phyloP scores from a whole-genome alignment of 2,329 filamentous ascomycete genomes.

The Fusarium papillatum region DNA sequence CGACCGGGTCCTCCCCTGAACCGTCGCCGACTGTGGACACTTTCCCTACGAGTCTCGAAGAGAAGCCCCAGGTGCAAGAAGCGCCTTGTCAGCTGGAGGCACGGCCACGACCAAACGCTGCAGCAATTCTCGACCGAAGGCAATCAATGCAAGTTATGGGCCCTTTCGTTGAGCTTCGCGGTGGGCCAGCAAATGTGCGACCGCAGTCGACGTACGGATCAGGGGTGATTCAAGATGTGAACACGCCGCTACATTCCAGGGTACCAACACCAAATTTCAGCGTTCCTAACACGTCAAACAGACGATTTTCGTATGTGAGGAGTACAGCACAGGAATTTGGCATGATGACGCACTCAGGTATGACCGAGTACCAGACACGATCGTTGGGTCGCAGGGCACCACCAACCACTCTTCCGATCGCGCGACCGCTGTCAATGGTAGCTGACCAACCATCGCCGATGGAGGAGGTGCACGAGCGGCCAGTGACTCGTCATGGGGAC shows the following conservation, averaged over 20 bases:
- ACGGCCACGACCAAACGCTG: conserved; percentile 64
- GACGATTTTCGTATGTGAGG: conserved; percentile 59
- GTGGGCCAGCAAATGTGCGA: conserved; percentile 41
- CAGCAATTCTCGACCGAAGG: conserved; percentile 63
- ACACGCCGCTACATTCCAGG: background rate
- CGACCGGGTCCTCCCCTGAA: conserved; percentile 65
- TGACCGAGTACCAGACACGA: conserved; percentile 28
- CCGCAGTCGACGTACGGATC: conserved; percentile 39
- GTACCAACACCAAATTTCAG: conserved; percentile 65
- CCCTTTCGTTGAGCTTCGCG: conserved; percentile 57
- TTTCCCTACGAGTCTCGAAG: conserved; percentile 51
- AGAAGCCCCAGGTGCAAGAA: conserved; percentile 37
- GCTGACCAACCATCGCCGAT: conserved; percentile 63
- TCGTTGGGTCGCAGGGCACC: conserved; percentile 44
- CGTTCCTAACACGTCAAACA: conserved; percentile 60
- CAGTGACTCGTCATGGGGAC: conserved; percentile 46
- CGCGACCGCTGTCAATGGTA: conserved; percentile 67
- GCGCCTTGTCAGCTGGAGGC: conserved; percentile 48
- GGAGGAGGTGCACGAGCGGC: conserved; percentile 45
- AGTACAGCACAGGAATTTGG: conserved; percentile 38
- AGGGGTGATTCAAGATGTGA: conserved; percentile 21
- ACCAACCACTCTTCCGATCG: conserved; percentile 61
- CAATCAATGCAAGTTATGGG: conserved; percentile 65
- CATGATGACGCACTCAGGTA: conserved; percentile 26
- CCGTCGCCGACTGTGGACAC: conserved; percentile 68